These are phyloP conservation scores for Dalbergia oliveri DNA, from an alignment of 306 rosid genomes.

Conservation along the genomic window DNA sequence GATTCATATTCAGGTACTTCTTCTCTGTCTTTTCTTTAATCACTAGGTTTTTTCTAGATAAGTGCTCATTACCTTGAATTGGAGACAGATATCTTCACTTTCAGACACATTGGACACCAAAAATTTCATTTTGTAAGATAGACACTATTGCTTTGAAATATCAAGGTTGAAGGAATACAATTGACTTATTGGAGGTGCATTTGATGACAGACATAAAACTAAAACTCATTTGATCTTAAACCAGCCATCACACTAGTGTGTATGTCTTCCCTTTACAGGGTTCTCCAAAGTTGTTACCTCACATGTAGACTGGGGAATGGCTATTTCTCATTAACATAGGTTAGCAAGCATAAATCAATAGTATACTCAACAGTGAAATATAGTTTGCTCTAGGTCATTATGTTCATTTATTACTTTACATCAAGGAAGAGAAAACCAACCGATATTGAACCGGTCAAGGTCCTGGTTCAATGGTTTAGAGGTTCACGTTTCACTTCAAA, in stretches of 20 bases:
- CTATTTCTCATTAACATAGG: neutral
- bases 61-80: constrained; percentile 3
- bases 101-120: constrained; percentile 3
- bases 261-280: neutral
- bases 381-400: constrained; percentile 2
- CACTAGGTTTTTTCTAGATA: constrained; percentile 23
- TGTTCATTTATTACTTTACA: neutral
- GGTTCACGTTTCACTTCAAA: no score
- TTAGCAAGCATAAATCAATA: neutral
- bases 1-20: constrained; percentile 77
- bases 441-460: no score
- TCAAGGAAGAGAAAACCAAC: no score
- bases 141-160: neutral
- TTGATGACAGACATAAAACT: constrained; percentile 6
- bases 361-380: neutral
- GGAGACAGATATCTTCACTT: constrained; percentile 15
- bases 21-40: constrained; percentile 8
- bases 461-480: no score
- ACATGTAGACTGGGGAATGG: no score
- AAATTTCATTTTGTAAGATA: neutral
- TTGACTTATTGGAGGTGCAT: neutral
- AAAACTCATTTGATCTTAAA: neutral
- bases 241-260: neutral
- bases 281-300: constrained; percentile 1
- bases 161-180: constrained; percentile 12